Base-by-base conservation (phyloP, 768 basidiomycete genomes). In the Suillus paluster region DNA sequence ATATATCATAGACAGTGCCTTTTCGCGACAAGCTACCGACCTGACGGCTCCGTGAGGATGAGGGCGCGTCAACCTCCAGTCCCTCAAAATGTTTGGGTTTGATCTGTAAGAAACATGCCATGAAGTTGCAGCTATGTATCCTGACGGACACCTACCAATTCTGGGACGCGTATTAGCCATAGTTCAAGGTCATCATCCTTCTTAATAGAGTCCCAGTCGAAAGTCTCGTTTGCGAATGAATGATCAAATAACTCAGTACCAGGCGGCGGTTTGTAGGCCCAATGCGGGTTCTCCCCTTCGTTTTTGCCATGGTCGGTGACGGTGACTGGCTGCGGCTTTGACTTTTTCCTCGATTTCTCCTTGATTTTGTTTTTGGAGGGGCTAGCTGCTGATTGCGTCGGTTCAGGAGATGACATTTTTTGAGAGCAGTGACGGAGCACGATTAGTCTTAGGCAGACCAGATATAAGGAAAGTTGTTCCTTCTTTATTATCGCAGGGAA, bases 161-260 rank as follows among this genome's bases (percentile, higher is more conserved):
- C 84, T 25, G 91, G 91, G 17, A 86, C 83, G 12, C 91, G 83
- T 39, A 92, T 81, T 14, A 91, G 74, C 84, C 90, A 92, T 10
- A 93, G 66, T 66, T 93, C 90, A 11, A 85, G 67, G 62, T 91
- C 83, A 0, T 78, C 72, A 30, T 88, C 80, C 55, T 83, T 73
- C 12, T 83, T 79, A 5, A 93, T 63, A 7, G 77, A 73, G 61
- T 89, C 88, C 89, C 89, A 92, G 66, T 91, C 90, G 66, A 90
- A 90, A 3, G 80, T 78, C 1, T 79, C 77, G 2, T 9, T 63
- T 61, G 88, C 83, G 15, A 76, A 74, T 25, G 73, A 66, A 61
- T 82, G 74, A 53, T 85, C 79, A n/a, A 88, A 68, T 17, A 81
- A 70, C 9, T 77, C 73, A n/a, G 80, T 75, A 9, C 83, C 87